A percentile compares a stretch with the other conserved stretches of the same genome.
These are phyloP conservation scores for Scedosporium apiospermum DNA, from an alignment of 2,329 filamentous ascomycete genomes.

Conservation along the genomic window DNA sequence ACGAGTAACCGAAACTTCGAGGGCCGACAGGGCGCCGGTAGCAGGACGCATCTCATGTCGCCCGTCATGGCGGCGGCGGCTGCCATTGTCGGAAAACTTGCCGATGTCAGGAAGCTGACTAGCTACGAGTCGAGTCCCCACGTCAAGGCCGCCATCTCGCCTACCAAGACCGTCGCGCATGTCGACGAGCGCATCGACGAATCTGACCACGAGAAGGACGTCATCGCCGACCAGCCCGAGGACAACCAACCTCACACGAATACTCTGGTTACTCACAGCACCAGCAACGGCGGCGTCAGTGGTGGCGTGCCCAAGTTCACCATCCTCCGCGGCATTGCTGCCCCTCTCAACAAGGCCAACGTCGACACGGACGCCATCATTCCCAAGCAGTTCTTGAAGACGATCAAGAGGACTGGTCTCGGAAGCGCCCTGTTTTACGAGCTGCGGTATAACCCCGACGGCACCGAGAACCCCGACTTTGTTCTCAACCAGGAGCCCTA, in stretches of 20 bases:
- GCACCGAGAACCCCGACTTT: slow-evolving; percentile 69
- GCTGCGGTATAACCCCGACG: slow-evolving; percentile 67
- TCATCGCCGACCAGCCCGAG: slow-evolving; percentile 47
- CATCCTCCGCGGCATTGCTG: slow-evolving; percentile 75
- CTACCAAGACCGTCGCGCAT: slow-evolving; percentile 30
- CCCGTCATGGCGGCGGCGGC: slow-evolving; percentile 93
- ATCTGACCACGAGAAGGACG: slow-evolving; percentile 43
- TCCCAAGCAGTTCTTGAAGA: slow-evolving; percentile 98
- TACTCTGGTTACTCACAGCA: slow-evolving; percentile 38
- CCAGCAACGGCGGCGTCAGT: slow-evolving; percentile 16
- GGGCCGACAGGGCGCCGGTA: slow-evolving; percentile 84
- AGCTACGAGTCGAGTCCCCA: slow-evolving; percentile 49
- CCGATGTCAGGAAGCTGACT: slow-evolving; percentile 78
- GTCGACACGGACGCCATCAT: slow-evolving; percentile 99
- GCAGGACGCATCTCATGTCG: slow-evolving; percentile 91
- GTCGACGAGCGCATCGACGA: slow-evolving; percentile 43
- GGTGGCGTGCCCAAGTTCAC: slow-evolving; percentile 76
- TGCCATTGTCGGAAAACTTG: slow-evolving; percentile 80
- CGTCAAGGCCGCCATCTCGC: slow-evolving; percentile 44
- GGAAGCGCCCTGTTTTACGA: slow-evolving; percentile 80
- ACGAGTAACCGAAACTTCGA: slow-evolving; percentile 98
- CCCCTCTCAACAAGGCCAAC: slow-evolving; percentile 79
- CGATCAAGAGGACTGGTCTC: slow-evolving; percentile 94
- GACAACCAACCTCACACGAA: slow-evolving; percentile 59
- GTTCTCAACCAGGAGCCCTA: slow-evolving; percentile 87